Conservation (phyloP, 305 asterid species). For the Fraxinus sp. region DNA sequence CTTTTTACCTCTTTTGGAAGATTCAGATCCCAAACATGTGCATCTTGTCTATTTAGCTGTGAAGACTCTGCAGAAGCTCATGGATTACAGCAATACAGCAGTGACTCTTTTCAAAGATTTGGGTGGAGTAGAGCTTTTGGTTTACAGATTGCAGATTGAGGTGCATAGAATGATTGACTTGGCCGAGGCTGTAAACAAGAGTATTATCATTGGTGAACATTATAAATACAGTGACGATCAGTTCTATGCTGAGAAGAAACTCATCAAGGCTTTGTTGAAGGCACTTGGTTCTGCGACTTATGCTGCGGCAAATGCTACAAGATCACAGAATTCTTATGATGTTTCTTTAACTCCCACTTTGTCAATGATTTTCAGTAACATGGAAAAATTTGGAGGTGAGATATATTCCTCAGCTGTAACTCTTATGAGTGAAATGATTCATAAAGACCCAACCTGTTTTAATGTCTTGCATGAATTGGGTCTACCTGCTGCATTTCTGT, state of each 20-base stretch:
- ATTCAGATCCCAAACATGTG: conserved; percentile 66
- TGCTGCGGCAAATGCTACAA: conserved; percentile 71
- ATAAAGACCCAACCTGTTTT: conserved; percentile 91
- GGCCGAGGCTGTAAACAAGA: conserved; percentile 47
- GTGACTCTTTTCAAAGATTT: conserved; percentile 90
- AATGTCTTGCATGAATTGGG: conserved; percentile 81
- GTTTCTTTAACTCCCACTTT: conserved; percentile 80
- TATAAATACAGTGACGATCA: conserved; percentile 49
- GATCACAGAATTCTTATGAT: conserved; percentile 73
- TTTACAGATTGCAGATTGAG: conserved; percentile 83
- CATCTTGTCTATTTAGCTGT: conserved; percentile 95
- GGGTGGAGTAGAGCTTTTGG: conserved; percentile 94
- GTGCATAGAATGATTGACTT: conserved; percentile 73
- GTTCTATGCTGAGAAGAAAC: conserved; percentile 63
- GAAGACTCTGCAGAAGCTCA: conserved; percentile 90
- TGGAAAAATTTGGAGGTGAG: conserved; percentile 88
- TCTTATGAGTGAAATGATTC: conserved; percentile 97
- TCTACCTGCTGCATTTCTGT: conserved; percentile 83
- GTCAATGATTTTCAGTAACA: conserved; percentile 73
- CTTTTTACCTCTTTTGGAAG: conserved; percentile 85
- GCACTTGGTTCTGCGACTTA: conserved; percentile 96
- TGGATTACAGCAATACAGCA: conserved; percentile 94
- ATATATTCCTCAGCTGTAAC: conserved; percentile 85
- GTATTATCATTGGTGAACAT: conserved; percentile 54
- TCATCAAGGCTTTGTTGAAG: conserved; percentile 79